Conservation (phyloP, 371 early-diverging fungal genomes). For the Mucor saturninus region DNA sequence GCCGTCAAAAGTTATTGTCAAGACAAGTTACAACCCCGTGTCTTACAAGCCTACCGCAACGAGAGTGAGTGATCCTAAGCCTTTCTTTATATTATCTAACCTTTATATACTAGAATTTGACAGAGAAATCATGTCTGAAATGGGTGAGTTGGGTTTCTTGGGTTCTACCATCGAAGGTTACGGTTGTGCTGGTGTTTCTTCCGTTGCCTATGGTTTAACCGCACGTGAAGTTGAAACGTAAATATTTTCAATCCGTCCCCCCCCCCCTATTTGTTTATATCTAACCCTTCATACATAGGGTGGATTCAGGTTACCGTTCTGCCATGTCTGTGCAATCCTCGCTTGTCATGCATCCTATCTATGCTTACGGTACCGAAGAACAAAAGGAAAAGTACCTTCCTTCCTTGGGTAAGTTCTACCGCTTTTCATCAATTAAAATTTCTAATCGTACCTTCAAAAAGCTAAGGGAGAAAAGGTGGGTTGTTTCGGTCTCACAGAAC, state of each 20-base stretch:
- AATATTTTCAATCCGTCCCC: not conserved
- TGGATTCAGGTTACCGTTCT: conserved; percentile 96
- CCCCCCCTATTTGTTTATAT: no score
- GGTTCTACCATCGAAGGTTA: conserved; percentile 97
- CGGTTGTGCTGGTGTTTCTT: conserved; percentile 96
- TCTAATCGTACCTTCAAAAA: conserved; percentile 15
- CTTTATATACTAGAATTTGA: conserved; percentile 69
- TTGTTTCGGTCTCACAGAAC: conserved; percentile 96
- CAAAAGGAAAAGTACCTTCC: conserved; percentile 94
- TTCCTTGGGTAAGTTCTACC: conserved; percentile 68
- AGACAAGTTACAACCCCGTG: conserved; percentile 85
- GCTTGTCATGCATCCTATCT: conserved; percentile 97
- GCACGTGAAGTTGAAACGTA: conserved; percentile 95
- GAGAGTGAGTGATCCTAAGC: conserved; percentile 68
- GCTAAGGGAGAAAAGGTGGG: conserved; percentile 92
- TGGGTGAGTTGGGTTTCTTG: conserved; percentile 94
- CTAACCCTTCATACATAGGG: conserved; percentile 45
- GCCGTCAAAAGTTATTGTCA: conserved; percentile 90
- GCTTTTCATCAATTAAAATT: conserved; percentile 1
- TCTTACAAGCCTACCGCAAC: conserved; percentile 83
- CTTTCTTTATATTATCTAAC: not conserved
- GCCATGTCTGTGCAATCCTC: conserved; percentile 99
- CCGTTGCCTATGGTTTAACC: conserved; percentile 95
- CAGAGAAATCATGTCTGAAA: conserved; percentile 88
- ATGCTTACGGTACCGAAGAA: conserved; percentile 90